Base-by-base conservation (phyloP, 768 basidiomycete genomes). In the Suillus occidentalis region DNA sequence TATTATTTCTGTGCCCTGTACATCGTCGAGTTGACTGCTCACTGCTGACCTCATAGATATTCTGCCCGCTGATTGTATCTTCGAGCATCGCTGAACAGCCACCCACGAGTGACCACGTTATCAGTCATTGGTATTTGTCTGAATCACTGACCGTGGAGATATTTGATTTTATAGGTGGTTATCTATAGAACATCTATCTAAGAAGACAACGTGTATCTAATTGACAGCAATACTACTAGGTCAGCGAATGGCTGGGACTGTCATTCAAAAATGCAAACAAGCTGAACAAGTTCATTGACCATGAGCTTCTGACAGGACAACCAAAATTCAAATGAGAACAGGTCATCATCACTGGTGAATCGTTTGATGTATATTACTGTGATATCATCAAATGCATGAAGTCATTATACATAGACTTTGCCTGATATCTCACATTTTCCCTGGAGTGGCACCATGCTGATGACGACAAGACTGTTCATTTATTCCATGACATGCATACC, bases 401-500 rank as follows among this genome's bases (percentile, higher is more conserved):
- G 12, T 76, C 76, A 0, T 71, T 83, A 0, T 80, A 71, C 49
- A 81, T 56, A 0, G 71, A 80, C 31, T 78, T 78, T 67, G 64
- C 73, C 0, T 56, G n/a, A 1, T 66, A 79, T 36, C 70, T 83
- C 0, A 63, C 72, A 3, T 72, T 79, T 60, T 63, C 63, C 2
- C 82, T 79, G 0, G 82, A 82, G 65, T 63, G 69, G 3, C 81
- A 82, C 57, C 83, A 76, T 66, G 37, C 67, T 0, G 78, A 81
- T 65, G 67, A 60, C 0, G 70, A 74, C 6, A 22, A 71, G 14
- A 74, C 53, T 3, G 50, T 63, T 0, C 64, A 74, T 0, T 18
- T 82, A 0, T 83, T 77, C 64, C 69, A 72, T 62, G 81, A 85
- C 56, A 79, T 84, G 77, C 74, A 83, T 53, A 84, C 81, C 0